Conservation (phyloP, 768 basidiomycete species). For the Psilocybe cyanescens region DNA sequence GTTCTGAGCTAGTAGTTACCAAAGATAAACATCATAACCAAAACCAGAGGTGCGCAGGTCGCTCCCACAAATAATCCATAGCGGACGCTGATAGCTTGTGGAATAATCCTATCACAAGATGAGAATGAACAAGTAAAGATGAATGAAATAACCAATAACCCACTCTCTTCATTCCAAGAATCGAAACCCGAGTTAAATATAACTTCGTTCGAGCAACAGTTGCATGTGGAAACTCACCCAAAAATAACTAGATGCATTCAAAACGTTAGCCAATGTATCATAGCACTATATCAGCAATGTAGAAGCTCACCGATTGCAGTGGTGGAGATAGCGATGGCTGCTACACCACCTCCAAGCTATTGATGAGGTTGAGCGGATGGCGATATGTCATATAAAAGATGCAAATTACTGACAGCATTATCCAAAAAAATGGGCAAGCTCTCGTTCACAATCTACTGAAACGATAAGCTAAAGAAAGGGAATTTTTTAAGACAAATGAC, state of each 20-base stretch:
- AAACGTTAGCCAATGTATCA: not conserved
- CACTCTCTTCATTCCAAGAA: constrained; percentile 58
- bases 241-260: constrained; percentile 63
- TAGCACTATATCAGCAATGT: not conserved
- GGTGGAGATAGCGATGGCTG: constrained; percentile 77
- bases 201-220: not conserved
- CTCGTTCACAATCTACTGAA: constrained; percentile 72
- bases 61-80: constrained; percentile 85
- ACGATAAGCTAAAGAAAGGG: not conserved
- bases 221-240: constrained; percentile 52
- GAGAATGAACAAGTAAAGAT: not conserved
- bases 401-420: constrained; percentile 56
- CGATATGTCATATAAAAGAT: not conserved
- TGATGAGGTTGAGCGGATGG: not conserved
- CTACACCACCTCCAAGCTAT: constrained; percentile 63
- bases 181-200: no score
- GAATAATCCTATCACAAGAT: constrained; percentile 48
- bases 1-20: constrained; percentile 42
- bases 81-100: constrained; percentile 75
- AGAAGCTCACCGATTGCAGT: constrained; percentile 60
- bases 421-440: constrained; percentile 84
- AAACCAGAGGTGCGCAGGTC: constrained; percentile 73
- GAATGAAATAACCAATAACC: constrained; percentile 26
- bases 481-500: constrained; percentile 24
- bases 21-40: constrained; percentile 70